These are phyloP conservation scores for Umbellularia californica DNA, from an alignment of 164 flowering plant species.

Conservation along the genomic window DNA sequence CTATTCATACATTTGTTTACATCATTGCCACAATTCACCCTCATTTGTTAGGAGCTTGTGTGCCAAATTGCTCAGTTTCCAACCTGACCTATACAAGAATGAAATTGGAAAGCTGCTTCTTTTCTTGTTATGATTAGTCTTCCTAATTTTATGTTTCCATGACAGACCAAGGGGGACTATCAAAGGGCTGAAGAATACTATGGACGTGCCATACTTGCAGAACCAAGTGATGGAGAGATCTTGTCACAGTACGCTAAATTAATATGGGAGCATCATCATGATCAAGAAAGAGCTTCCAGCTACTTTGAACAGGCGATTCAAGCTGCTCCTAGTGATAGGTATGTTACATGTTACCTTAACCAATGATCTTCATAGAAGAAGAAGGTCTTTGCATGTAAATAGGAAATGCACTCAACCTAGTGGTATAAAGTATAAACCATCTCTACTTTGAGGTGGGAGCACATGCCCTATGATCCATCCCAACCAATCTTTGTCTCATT, in stretches of 20 bases:
- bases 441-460: neutral
- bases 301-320: conserved; percentile 62
- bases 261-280: conserved; percentile 76
- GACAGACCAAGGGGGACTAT: conserved; percentile 53
- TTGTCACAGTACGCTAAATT: conserved; percentile 60
- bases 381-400: neutral
- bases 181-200: conserved; percentile 60
- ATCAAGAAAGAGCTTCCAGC: conserved; percentile 45
- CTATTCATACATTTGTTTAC: too few relatives aligned
- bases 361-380: neutral
- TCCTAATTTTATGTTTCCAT: neutral
- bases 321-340: conserved; percentile 63
- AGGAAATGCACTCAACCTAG: too few relatives aligned
- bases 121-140: neutral
- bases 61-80: too few relatives aligned
- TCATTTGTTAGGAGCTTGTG: too few relatives aligned
- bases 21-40: too few relatives aligned
- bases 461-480: neutral
- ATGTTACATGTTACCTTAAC: neutral
- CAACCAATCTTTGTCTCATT: too few relatives aligned
- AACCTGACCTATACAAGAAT: too few relatives aligned
- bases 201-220: conserved; percentile 50
- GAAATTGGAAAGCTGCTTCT: too few relatives aligned
- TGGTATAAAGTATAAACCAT: too few relatives aligned
- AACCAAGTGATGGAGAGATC: conserved; percentile 65